A percentile compares a stretch with the other conserved stretches of the same genome.
Conservation (phyloP, 2,329 filamentous ascomycete species). For the Diplocarpon mali region DNA sequence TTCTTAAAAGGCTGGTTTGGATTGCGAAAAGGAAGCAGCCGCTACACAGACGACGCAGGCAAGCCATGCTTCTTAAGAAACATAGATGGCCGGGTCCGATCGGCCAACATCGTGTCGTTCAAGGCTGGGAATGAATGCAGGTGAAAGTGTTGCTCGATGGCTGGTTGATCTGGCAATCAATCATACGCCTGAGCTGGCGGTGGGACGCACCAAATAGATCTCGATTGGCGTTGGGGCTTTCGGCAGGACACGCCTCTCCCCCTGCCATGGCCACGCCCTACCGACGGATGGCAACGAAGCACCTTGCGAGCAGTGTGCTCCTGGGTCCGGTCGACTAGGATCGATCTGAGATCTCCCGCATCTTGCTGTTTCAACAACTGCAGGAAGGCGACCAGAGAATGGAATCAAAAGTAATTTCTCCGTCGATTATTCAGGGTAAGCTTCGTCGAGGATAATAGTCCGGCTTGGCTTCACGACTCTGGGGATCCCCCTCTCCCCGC, state of each 20-base stretch:
- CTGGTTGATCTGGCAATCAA: constrained; percentile 13
- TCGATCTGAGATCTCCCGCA: constrained; percentile 2
- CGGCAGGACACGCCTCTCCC: not conserved
- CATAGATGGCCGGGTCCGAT: constrained; percentile 2
- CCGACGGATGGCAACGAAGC: not conserved
- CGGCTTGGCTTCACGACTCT: no score
- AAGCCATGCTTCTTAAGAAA: constrained; percentile 16
- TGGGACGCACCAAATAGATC: not conserved
- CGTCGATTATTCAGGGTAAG: not conserved
- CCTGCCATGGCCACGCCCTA: constrained; percentile 2
- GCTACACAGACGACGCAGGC: constrained; percentile 12
- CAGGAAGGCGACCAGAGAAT: no score
- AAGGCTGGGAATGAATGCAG: not conserved
- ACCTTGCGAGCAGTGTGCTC: not conserved
- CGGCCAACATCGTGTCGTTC: no score
- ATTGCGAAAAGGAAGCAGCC: constrained; percentile 12
- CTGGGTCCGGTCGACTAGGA: not conserved
- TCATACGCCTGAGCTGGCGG: not conserved
- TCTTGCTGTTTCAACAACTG: not conserved
- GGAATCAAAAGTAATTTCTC: not conserved
- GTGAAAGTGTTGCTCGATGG: constrained; percentile 5
- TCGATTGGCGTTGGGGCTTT: constrained; percentile 5
- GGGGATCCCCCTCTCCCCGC: no score
- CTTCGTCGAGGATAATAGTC: not conserved
- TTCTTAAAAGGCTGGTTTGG: constrained; percentile 20